phyloP scores from a whole-genome alignment of 768 basidiomycete species.

The Rhizopogon sp. region DNA sequence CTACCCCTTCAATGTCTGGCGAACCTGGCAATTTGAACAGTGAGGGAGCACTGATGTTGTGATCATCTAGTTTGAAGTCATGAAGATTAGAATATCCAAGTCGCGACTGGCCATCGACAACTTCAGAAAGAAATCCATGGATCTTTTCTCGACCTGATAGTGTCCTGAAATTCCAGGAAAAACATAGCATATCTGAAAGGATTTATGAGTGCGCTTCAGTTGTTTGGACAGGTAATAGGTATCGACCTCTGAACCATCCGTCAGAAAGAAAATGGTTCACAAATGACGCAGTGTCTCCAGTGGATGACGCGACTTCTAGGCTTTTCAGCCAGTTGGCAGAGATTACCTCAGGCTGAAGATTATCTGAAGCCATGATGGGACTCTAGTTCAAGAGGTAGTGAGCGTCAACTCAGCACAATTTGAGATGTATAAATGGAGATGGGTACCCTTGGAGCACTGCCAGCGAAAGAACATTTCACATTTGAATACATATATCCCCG shows the following conservation, averaged over 20 bases:
- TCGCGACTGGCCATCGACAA: not conserved
- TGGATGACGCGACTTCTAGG: not conserved
- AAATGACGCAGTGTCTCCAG: not conserved
- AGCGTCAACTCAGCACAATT: too few relatives aligned
- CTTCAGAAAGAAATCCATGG: not conserved
- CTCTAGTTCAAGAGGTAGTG: too few relatives aligned
- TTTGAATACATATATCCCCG: too few relatives aligned
- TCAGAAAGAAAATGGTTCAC: not conserved
- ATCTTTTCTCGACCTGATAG: not conserved
- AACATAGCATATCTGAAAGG: not conserved
- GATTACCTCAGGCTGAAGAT: too few relatives aligned
- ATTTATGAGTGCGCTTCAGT: not conserved
- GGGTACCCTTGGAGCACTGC: too few relatives aligned
- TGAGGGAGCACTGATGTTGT: conserved; percentile 73
- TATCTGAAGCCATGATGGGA: too few relatives aligned
- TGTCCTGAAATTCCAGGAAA: not conserved
- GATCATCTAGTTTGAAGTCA: not conserved
- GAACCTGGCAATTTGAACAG: conserved; percentile 80
- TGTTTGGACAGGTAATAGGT: not conserved
- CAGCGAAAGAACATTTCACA: too few relatives aligned
- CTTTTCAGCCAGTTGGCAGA: not conserved
- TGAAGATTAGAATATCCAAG: not conserved
- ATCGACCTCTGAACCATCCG: not conserved
- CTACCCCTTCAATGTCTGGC: conserved; percentile 14
- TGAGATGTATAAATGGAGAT: too few relatives aligned